phyloP scores from a whole-genome alignment of 305 asterid genomes.

The Fraxinus velutina region DNA sequence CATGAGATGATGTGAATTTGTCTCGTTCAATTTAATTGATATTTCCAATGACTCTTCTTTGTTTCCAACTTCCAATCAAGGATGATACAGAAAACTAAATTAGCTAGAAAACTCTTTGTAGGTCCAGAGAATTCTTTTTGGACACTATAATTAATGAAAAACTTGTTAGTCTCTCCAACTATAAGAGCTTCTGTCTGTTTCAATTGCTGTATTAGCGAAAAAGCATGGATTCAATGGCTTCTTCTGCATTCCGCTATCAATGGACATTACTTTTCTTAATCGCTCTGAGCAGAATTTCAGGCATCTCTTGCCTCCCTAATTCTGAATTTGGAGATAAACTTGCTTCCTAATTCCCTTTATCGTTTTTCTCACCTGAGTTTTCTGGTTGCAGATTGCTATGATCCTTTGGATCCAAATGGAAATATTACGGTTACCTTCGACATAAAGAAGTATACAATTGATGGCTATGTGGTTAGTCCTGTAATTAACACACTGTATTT shows the following conservation, averaged over 20 bases:
- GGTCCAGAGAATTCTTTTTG: not conserved
- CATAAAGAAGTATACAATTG: constrained; percentile 41
- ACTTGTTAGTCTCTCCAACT: constrained; percentile 15
- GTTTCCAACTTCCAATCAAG: constrained; percentile 11
- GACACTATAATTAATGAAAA: not conserved
- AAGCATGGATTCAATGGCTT: constrained; percentile 34
- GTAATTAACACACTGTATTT: not conserved
- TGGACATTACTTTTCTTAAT: constrained; percentile 29
- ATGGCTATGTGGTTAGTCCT: constrained; percentile 63
- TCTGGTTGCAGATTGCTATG: constrained; percentile 56
- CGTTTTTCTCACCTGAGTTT: constrained; percentile 18
- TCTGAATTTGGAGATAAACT: not conserved
- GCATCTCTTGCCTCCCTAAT: constrained; percentile 28
- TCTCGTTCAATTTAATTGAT: constrained; percentile 20
- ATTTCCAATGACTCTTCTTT: constrained; percentile 26
- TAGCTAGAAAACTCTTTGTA: not conserved
- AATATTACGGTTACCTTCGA: constrained; percentile 56
- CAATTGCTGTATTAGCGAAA: not conserved
- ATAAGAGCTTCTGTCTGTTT: constrained; percentile 24
- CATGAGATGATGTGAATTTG: not conserved
- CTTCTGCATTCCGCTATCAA: constrained; percentile 14
- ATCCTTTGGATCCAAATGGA: constrained; percentile 71
- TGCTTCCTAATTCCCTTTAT: not conserved
- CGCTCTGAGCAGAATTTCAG: constrained; percentile 43
- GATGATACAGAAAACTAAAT: not conserved